Percentiles rank a stretch among this genome's conserved stretches.
phyloP scores from a whole-genome alignment of 1,139 yeast genomes.

The Geotrichum citri-aurantii region DNA sequence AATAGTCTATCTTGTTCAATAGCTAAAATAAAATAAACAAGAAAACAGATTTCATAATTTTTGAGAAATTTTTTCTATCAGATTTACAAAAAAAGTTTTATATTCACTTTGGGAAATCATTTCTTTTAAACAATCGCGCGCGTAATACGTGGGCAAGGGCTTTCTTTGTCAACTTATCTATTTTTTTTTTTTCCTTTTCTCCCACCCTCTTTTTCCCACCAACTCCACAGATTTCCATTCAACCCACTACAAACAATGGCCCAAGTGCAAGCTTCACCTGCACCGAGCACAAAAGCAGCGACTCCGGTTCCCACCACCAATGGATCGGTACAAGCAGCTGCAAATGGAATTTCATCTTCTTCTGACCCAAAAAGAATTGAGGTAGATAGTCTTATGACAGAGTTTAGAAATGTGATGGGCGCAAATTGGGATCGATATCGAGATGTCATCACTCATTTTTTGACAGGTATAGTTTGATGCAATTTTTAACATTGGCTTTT shows the following conservation, averaged over 20 bases:
- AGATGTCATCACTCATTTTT: conserved; percentile 65
- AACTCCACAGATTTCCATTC: neutral
- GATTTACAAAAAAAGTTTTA: too few species aligned
- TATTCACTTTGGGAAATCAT: neutral
- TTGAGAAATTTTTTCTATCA: too few species aligned
- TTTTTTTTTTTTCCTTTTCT: neutral
- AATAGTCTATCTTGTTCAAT: too few species aligned
- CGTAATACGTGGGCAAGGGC: neutral
- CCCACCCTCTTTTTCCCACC: neutral
- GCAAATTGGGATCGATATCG: conserved; percentile 82
- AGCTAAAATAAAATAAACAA: too few species aligned
- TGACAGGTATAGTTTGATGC: conserved; percentile 47
- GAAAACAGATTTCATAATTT: too few species aligned
- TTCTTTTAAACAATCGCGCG: neutral
- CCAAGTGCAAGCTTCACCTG: neutral
- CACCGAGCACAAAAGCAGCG: neutral
- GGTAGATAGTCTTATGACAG: conserved; percentile 64
- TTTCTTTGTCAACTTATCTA: neutral
- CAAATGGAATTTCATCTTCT: neutral
- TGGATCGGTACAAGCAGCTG: neutral
- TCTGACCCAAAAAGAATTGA: conserved; percentile 44
- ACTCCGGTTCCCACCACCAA: neutral
- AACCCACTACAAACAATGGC: conserved; percentile 3
- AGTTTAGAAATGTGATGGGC: conserved; percentile 68
- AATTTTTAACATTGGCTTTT: neutral